phyloP scores from a whole-genome alignment of 1,139 yeast genomes.

The Suhomyces anneliseae region DNA sequence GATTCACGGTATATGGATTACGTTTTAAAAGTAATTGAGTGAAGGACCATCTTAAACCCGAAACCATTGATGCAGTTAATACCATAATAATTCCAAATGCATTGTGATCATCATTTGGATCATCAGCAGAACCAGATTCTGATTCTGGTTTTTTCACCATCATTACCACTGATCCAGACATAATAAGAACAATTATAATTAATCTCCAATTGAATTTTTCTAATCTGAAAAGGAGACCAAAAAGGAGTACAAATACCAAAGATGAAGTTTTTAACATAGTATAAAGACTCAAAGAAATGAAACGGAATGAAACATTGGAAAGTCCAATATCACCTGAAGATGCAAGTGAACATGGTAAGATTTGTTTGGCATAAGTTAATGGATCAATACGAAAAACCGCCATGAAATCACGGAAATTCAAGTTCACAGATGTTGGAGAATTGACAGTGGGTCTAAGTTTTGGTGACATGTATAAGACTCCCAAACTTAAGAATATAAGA shows the following conservation, averaged over 20 bases:
- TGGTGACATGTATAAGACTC: slow-evolving; percentile 49
- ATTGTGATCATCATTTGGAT: slow-evolving; percentile 15
- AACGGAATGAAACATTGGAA: slow-evolving; percentile 79
- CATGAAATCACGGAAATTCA: slow-evolving; percentile 12
- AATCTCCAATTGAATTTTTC: slow-evolving; percentile 72
- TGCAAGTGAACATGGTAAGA: slow-evolving; percentile 84
- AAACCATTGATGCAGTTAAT: slow-evolving; percentile 71
- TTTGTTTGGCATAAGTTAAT: slow-evolving; percentile 46
- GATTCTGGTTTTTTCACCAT: slow-evolving; percentile 62
- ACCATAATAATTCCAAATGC: slow-evolving; percentile 71
- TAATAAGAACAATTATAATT: slow-evolving; percentile 64
- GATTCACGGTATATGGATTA: slow-evolving; percentile 62
- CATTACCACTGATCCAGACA: slow-evolving; percentile 81
- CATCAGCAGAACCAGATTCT: slow-evolving; percentile 13
- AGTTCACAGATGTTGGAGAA: slow-evolving; percentile 5
- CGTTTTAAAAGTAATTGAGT: slow-evolving; percentile 77
- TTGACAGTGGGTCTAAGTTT: slow-evolving; percentile 42
- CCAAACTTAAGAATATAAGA: slow-evolving; percentile 50
- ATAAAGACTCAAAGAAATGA: slow-evolving; percentile 78
- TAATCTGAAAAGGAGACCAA: slow-evolving; percentile 76
- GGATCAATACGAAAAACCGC: slow-evolving; percentile 21
- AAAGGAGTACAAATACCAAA: slow-evolving; percentile 80
- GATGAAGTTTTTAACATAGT: slow-evolving; percentile 92
- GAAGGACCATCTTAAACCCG: slow-evolving; percentile 93
- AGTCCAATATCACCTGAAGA: slow-evolving; percentile 93